Evolutionary conservation across 2,329 filamentous ascomycete species (phyloP), one percentile per base, ranked within the genome.

Genomic region (Teratosphaeria nubilosa): DNA sequence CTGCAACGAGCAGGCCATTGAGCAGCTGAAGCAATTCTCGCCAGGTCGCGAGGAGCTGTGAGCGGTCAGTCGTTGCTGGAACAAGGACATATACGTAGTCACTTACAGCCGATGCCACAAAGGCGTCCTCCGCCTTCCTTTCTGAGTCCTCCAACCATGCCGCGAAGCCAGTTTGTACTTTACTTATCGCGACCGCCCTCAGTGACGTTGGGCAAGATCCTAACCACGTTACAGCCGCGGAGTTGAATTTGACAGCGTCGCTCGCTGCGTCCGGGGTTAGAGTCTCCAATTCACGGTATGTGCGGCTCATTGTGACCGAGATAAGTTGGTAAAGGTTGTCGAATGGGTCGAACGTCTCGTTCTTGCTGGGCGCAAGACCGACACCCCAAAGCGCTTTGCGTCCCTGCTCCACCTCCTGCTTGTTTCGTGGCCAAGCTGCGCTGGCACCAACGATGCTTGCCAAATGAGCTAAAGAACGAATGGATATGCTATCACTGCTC

Each of bases 361-460:
- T 68, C 54, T 73, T 71, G 56, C 67, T 69, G 9, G 68, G 59
- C 24, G 70, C 68, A 6, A 73, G 60, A 45, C 70, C 72, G 1
- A 79, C 80, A 3, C 84, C 84, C 86, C 86, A 90, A 0, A 91
- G 74, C n/a, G 79, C 79, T 54, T 82, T 81, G 54, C 82, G 78
- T 56, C 83, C 85, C 56, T 82, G 79, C 58, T 90, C 87, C 4
- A 90, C 74, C 11, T 83, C 81, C 61, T 84, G 81, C 6, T 78
- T 77, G 64, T 85, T 85, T 11, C 79, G 77, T 6, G 85, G 84
- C 55, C 85, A 73, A 16, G 64, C 62, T 22, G 32, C 37, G n/a
- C 48, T 51, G 14, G 41, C 41, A 48, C 41, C 41, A 11, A 48
- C 20, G 41, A 48, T 48, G 41, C 41, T 48, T 48, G 41, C 41